Evolutionary conservation across 257 asterid species (phyloP).

Genomic region (Parsonsia alboflavescens): DNA sequence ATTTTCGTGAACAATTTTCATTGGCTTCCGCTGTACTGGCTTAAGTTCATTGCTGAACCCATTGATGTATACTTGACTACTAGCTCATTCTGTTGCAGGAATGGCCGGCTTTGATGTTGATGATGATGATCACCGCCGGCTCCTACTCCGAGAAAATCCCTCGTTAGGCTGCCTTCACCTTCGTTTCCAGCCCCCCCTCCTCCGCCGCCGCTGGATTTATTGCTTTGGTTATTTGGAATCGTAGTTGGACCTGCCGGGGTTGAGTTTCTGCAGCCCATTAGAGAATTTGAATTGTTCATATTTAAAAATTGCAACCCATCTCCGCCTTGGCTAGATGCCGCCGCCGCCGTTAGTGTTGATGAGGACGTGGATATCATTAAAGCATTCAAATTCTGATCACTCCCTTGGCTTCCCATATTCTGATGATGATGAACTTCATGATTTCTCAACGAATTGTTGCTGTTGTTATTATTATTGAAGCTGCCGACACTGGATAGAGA

Average conservation of each 20-base stretch:
- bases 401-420: slow-evolving; percentile 15
- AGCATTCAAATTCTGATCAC: slow-evolving; percentile 22
- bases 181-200: slow-evolving; percentile 16
- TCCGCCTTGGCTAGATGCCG: slow-evolving; percentile 1
- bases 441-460: too few species aligned
- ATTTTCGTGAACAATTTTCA: not conserved
- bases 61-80: slow-evolving; percentile 43
- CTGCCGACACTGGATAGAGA: slow-evolving; percentile 33
- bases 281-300: slow-evolving; percentile 12
- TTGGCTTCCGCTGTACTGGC: slow-evolving; percentile 35
- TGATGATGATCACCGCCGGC: slow-evolving; percentile 1
- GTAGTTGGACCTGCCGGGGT: slow-evolving; percentile 7
- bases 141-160: slow-evolving; percentile 81
- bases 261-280: slow-evolving; percentile 18
- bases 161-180: slow-evolving; percentile 46
- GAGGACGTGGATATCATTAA: slow-evolving; percentile 22
- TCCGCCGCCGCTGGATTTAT: slow-evolving; percentile 9
- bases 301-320: slow-evolving; percentile 27
- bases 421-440: slow-evolving; percentile 12
- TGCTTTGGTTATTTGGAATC: slow-evolving; percentile 13
- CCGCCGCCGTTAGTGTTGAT: slow-evolving; percentile 9
- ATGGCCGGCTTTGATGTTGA: slow-evolving; percentile 28
- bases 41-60: slow-evolving; percentile 37
- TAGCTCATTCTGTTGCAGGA: slow-evolving; percentile 41
- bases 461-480: slow-evolving; percentile 10